Conservation (phyloP, 164 flowering plant genomes). For the Kalanchoe fedtschenkoi region DNA sequence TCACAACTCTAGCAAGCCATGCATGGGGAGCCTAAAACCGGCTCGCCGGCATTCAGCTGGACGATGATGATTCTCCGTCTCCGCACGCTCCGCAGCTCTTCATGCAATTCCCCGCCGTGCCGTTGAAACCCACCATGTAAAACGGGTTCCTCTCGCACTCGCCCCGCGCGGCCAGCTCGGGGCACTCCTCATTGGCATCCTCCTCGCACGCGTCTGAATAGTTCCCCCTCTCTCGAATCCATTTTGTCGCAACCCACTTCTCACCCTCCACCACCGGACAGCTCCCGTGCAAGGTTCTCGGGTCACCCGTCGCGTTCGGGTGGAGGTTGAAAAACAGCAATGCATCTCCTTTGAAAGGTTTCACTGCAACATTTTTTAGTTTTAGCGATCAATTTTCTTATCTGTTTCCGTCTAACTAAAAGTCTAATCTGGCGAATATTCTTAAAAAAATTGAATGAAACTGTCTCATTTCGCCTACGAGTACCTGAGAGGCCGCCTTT, state of each 20-base stretch:
- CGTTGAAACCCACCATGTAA: constrained; percentile 94
- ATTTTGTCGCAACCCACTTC: constrained; percentile 98
- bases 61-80: no score
- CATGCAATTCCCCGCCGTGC: no score
- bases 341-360: background rate
- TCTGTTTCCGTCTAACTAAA: no score
- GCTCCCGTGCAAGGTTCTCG: constrained; percentile 72
- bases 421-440: no score
- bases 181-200: constrained; percentile 59
- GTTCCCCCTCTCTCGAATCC: no score
- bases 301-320: constrained; percentile 61
- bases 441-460: no score
- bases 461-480: no score
- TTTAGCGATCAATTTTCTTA: background rate
- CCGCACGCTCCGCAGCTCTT: no score
- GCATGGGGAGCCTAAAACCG: no score
- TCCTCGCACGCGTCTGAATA: no score
- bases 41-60: no score
- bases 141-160: constrained; percentile 83
- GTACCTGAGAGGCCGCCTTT: constrained; percentile 10
- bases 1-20: no score
- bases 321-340: constrained; percentile 11
- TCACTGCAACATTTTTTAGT: background rate
- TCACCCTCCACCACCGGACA: constrained; percentile 94
- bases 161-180: constrained; percentile 80